phyloP scores from a whole-genome alignment of 306 rosid genomes.

The Malus domestica region DNA sequence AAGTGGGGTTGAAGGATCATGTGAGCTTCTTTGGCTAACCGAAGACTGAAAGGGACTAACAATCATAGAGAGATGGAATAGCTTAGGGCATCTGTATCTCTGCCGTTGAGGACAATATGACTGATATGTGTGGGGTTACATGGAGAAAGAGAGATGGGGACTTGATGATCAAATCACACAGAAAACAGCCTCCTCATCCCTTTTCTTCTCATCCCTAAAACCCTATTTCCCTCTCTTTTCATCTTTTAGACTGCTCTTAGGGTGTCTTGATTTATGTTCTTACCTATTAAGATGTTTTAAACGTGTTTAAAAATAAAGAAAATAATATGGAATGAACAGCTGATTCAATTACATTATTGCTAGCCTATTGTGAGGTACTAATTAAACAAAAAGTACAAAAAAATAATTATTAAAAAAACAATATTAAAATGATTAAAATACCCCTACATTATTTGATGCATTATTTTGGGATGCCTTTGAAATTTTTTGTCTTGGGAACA shows the following conservation, averaged over 20 bases:
- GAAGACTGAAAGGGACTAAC: constrained; percentile 46
- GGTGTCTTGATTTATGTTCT: neutral
- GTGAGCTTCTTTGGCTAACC: constrained; percentile 49
- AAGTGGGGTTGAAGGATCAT: constrained; percentile 47
- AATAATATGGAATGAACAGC: too few species aligned
- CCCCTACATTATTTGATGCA: too few species aligned
- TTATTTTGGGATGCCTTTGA: too few species aligned
- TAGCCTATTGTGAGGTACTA: too few species aligned
- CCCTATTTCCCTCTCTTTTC: neutral
- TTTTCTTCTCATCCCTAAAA: neutral
- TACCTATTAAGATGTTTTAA: too few species aligned
- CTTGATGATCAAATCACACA: constrained; percentile 38
- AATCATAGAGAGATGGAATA: constrained; percentile 76
- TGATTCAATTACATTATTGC: too few species aligned
- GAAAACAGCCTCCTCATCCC: constrained; percentile 15
- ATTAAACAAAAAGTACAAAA: too few species aligned
- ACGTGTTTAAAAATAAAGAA: too few species aligned
- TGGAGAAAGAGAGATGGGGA: constrained; percentile 34
- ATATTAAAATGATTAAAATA: too few species aligned
- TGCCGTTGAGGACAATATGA: constrained; percentile 66
- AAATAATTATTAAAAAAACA: too few species aligned
- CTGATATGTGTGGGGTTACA: constrained; percentile 71
- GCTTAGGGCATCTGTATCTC: constrained; percentile 53
- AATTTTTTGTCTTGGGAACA: too few species aligned
- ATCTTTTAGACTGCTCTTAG: neutral